Base-by-base conservation (phyloP, 2,329 filamentous ascomycete genomes). In the Botryosphaeria dothidea region DNA sequence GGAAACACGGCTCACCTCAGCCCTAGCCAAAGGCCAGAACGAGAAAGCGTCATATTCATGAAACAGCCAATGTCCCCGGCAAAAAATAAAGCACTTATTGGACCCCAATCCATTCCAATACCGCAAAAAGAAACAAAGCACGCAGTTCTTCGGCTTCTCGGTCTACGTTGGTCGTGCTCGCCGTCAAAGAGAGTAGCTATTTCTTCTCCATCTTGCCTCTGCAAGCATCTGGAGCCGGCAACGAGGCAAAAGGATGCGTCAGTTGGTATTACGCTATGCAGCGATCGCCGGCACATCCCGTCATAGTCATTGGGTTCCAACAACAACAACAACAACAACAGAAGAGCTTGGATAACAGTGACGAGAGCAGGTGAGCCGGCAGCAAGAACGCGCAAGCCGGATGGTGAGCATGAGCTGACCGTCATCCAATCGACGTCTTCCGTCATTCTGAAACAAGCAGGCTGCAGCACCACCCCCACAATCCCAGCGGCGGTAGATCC, bases 391-490 rank as follows among this genome's bases (percentile, higher is more conserved):
- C 54, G 54, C 54, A 58, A 58, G 54, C 54, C 54, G 54, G 49
- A 36, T 58, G 38, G 54, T 58, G 54, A 58, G 54, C 54, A 21
- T 58, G 54, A 23, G 54, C 54, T 58, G 54, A 58, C 54, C 54
- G 21, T 19, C 21, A n/a, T 58, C 54, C 54, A 58, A 58, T 58
- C 15, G 54, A 13, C 36, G 15, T 7, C 54, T n/a, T 36, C 54
- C 54, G 54, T 58, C 54, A 45, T 43, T 58, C 38, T 58, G 54
- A 58, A 58, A 58, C 54, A 58, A 58, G 54, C 36, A 58, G 54
- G 36, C 36, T 58, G 54, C 54, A 58, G 36, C 36, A 43, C 23
- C 54, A 57, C 52, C 21, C 2, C 21, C 21, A 43, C 31, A 7
- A 8, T 23, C 51, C 49, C 51, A 23, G 29, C 29, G 31, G 17